Percentiles rank a stretch among this genome's conserved stretches.
Evolutionary conservation across 2,329 filamentous ascomycete species (phyloP).

Genomic region (Paraphaeosphaeria minitans): DNA sequence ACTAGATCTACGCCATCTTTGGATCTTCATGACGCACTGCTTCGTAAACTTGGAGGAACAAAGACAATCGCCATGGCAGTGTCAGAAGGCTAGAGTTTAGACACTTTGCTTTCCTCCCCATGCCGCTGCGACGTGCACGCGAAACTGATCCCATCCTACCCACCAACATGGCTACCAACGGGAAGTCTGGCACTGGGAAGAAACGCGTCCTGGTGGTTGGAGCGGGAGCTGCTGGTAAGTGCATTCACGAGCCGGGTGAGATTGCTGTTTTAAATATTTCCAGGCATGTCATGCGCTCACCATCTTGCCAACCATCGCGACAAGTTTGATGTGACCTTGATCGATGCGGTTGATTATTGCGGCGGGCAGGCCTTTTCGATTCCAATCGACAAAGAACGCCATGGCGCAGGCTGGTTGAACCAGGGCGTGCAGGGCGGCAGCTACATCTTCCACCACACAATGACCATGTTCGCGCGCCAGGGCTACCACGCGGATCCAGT

Average conservation of each 20-base stretch:
- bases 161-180: conserved; percentile 39
- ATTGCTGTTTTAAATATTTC: not conserved
- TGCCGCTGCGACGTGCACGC: conserved; percentile 26
- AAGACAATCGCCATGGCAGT: conserved; percentile 15
- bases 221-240: conserved; percentile 47
- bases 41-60: conserved; percentile 22
- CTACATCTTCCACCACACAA: conserved; percentile 70
- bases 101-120: conserved; percentile 1
- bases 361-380: conserved; percentile 67
- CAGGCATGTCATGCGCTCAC: conserved; percentile 67
- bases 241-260: not conserved
- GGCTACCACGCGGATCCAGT: conserved; percentile 62
- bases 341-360: conserved; percentile 58
- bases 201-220: conserved; percentile 49
- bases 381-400: conserved; percentile 59
- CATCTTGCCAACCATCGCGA: conserved; percentile 69
- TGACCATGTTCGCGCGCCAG: conserved; percentile 66
- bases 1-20: conserved; percentile 29
- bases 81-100: not conserved
- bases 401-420: conserved; percentile 65
- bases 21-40: conserved; percentile 41
- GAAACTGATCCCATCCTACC: conserved; percentile 40
- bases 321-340: conserved; percentile 67
- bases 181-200: conserved; percentile 29
- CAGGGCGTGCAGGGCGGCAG: conserved; percentile 68